These are phyloP conservation scores for Piromyces sp. DNA, from an alignment of 192 early-diverging fungal genomes.

Conservation along the genomic window DNA sequence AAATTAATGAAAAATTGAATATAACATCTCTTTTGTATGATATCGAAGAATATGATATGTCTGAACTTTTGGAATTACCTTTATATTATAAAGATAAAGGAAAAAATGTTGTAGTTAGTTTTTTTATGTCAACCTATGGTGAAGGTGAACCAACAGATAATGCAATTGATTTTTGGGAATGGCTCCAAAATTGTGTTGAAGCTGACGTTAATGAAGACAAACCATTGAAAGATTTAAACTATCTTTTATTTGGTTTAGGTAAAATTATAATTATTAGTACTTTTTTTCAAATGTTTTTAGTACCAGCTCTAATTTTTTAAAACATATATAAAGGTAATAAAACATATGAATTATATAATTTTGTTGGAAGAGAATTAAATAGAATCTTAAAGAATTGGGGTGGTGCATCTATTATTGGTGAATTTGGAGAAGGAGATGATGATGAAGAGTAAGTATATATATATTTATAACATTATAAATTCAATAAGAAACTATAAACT, in stretches of 20 bases:
- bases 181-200: conserved; percentile 31
- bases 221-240: conserved; percentile 30
- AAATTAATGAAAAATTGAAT: conserved; percentile 50
- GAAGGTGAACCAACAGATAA: conserved; percentile 98
- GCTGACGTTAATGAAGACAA: conserved; percentile 41
- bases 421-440: conserved; percentile 90
- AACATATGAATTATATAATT: conserved; percentile 83
- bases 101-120: conserved; percentile 48
- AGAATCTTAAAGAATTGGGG: conserved; percentile 49
- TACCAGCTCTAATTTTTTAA: too few relatives aligned
- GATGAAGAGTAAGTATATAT: conserved; percentile 34
- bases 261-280: not conserved
- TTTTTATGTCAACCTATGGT: conserved; percentile 92
- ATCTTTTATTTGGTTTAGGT: conserved; percentile 68
- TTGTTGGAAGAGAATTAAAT: conserved; percentile 55
- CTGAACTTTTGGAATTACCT: conserved; percentile 52
- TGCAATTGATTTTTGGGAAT: conserved; percentile 82
- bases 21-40: conserved; percentile 66
- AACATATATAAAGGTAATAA: conserved; percentile 37
- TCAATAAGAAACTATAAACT: too few relatives aligned
- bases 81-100: conserved; percentile 17
- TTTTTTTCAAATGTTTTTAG: too few relatives aligned
- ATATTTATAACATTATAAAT: too few relatives aligned
- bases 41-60: conserved; percentile 82
- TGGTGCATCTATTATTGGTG: conserved; percentile 48